A percentile compares a stretch with the other conserved stretches of the same genome.
phyloP scores from a whole-genome alignment of 805 yeast genomes.

The Pichia paraexigua region DNA sequence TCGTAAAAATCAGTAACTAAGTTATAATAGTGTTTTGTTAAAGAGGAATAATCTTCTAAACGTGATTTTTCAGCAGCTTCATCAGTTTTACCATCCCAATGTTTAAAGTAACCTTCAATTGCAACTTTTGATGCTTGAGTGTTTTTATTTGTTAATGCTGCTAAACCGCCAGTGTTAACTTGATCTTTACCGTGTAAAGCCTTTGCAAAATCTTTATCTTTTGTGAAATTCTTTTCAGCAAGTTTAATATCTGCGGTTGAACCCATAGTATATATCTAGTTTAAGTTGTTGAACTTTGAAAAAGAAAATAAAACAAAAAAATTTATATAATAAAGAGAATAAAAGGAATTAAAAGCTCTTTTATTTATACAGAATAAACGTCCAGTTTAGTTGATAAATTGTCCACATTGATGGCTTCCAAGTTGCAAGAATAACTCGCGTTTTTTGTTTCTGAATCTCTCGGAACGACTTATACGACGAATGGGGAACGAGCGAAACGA shows the following conservation, averaged over 20 bases:
- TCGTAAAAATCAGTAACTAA: constrained; percentile 97
- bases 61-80: constrained; percentile 63
- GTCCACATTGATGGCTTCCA: neutral
- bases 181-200: constrained; percentile 77
- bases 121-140: constrained; percentile 76
- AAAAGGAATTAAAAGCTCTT: neutral
- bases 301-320: neutral
- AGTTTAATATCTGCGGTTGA: constrained; percentile 23
- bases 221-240: constrained; percentile 47
- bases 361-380: neutral
- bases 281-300: neutral
- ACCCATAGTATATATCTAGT: constrained; percentile 1
- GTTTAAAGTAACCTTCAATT: constrained; percentile 83
- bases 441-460: neutral
- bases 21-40: constrained; percentile 94
- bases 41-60: constrained; percentile 76
- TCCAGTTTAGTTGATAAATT: neutral
- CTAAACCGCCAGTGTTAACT: constrained; percentile 58
- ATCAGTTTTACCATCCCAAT: constrained; percentile 91
- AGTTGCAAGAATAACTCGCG: neutral
- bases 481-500: constrained; percentile 1
- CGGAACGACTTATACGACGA: neutral
- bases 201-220: constrained; percentile 68
- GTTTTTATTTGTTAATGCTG: constrained; percentile 72
- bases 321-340: neutral